Evolutionary conservation across 2,329 filamentous ascomycete species (phyloP).

Genomic region (Pseudohalonectria lignicola): DNA sequence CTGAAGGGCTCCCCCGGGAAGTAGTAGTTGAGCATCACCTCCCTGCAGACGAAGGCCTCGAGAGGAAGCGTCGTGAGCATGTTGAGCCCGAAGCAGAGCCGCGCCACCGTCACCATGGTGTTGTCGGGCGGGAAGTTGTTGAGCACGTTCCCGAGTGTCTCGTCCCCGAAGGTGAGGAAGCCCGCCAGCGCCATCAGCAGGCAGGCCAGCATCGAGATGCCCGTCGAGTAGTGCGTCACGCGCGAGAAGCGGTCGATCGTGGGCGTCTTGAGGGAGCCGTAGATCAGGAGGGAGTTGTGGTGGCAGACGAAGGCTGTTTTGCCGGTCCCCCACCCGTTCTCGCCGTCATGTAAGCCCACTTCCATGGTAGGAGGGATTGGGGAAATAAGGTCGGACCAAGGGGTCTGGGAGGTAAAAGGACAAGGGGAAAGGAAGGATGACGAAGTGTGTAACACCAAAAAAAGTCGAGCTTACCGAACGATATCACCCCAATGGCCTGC

Average conservation of each 20-base stretch:
- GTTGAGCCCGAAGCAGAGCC: slow-evolving; percentile 92
- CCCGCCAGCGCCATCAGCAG: slow-evolving; percentile 78
- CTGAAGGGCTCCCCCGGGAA: slow-evolving; percentile 62
- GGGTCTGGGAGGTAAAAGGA: background rate
- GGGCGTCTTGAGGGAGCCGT: slow-evolving; percentile 85
- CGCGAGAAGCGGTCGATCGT: slow-evolving; percentile 90
- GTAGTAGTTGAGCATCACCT: slow-evolving; percentile 87
- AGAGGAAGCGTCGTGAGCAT: slow-evolving; percentile 96
- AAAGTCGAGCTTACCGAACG: slow-evolving; percentile 56
- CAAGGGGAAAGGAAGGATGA: background rate
- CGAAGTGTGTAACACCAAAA: no score
- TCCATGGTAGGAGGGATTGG: background rate
- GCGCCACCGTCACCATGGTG: slow-evolving; percentile 85
- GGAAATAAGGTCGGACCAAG: no score
- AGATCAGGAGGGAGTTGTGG: slow-evolving; percentile 95
- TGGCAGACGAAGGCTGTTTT: slow-evolving; percentile 59
- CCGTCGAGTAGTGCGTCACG: slow-evolving; percentile 90
- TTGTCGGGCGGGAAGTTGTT: slow-evolving; percentile 95
- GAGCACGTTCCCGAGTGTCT: slow-evolving; percentile 87
- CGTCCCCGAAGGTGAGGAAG: slow-evolving; percentile 86
- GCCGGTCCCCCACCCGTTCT: no score
- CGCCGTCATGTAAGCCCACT: no score
- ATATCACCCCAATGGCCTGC: slow-evolving; percentile 95
- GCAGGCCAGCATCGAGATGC: slow-evolving; percentile 84
- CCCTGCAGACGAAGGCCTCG: slow-evolving; percentile 94